Base-by-base conservation (phyloP, 164 flowering plant species). In the Dillenia suffruticosa region DNA sequence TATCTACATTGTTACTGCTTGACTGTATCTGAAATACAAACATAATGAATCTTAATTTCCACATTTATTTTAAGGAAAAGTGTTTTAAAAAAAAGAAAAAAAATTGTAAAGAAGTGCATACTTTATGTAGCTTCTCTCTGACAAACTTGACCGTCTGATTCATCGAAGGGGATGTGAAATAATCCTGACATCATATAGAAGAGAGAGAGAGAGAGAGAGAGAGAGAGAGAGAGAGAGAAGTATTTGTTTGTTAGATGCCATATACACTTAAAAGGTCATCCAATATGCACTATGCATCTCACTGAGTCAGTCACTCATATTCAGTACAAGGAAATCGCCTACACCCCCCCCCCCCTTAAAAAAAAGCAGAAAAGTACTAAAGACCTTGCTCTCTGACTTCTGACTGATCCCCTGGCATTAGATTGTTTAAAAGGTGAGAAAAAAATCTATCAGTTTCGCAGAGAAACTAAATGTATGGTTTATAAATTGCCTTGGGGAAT, bases 51-150 rank as follows among this genome's bases (percentile, higher is more conserved):
- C 2, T 6, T 5, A 51, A 11, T 46, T 11, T 12, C 48, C n/a
- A 61, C 51, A 46, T 26, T 11, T 2, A 10, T 10, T 48, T 1
- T 24, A 15, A 14, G 17, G 12, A 3, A 4, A 49, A 48, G 5
- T 14, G 5, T 43, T 11, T 3, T 5, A 9, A 14, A 61, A 59
- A 40, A 43, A 65, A 57, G 11, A 12, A 32, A 45, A 32, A 49
- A 0, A 5, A 12, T 24, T 9, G 9, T 26, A 51, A 43, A 46
- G 6, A 56, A 64, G 44, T 10, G 61, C 48, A 62, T 72, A 92
- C 96, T 96, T 92, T 85, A 63, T 84, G 76, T 13, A 93, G 85
- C 75, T 83, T 93, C 44, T 88, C 89, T 46, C 96, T 79, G 57
- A 90, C 96, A 64, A 76, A 65, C 26, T 56, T 80, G 57, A 90